phyloP scores from a whole-genome alignment of 805 yeast genomes.

The Candida patagonica region DNA sequence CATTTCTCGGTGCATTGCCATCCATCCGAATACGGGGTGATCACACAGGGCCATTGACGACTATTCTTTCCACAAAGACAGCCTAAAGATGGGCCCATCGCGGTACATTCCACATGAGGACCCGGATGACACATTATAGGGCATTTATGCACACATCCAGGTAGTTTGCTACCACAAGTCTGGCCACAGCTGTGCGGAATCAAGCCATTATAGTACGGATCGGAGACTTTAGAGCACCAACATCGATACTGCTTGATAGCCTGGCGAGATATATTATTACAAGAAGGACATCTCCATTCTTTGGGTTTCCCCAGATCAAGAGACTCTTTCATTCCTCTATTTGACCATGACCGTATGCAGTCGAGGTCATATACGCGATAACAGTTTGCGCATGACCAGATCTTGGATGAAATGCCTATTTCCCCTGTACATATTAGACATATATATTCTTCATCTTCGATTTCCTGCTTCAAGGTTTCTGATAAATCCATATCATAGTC shows the following conservation, averaged over 20 bases:
- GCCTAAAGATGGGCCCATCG: constrained; percentile 58
- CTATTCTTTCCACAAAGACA: constrained; percentile 68
- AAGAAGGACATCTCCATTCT: constrained; percentile 79
- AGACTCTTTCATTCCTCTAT: constrained; percentile 36
- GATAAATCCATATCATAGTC: constrained; percentile 21
- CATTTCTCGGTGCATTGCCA: constrained; percentile 63
- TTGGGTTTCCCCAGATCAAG: neutral
- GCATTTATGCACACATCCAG: constrained; percentile 57
- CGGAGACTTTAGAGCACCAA: constrained; percentile 78
- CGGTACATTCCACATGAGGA: constrained; percentile 72
- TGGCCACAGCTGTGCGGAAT: constrained; percentile 87
- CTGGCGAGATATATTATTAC: constrained; percentile 41
- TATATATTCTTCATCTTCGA: constrained; percentile 58
- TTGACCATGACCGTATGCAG: constrained; percentile 84
- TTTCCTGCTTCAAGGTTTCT: constrained; percentile 41
- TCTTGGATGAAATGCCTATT: constrained; percentile 50
- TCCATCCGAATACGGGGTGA: constrained; percentile 56
- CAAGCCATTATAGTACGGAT: constrained; percentile 46
- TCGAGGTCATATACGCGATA: constrained; percentile 76
- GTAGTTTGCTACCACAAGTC: constrained; percentile 52
- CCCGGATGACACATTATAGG: constrained; percentile 80
- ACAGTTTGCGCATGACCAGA: constrained; percentile 78
- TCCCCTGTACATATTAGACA: constrained; percentile 88
- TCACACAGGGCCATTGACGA: constrained; percentile 61
- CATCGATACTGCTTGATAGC: constrained; percentile 57